Percentiles rank a stretch among this genome's conserved stretches.
Conservation (phyloP, 2,329 filamentous ascomycete species). For the Pseudogymnoascus destructans region DNA sequence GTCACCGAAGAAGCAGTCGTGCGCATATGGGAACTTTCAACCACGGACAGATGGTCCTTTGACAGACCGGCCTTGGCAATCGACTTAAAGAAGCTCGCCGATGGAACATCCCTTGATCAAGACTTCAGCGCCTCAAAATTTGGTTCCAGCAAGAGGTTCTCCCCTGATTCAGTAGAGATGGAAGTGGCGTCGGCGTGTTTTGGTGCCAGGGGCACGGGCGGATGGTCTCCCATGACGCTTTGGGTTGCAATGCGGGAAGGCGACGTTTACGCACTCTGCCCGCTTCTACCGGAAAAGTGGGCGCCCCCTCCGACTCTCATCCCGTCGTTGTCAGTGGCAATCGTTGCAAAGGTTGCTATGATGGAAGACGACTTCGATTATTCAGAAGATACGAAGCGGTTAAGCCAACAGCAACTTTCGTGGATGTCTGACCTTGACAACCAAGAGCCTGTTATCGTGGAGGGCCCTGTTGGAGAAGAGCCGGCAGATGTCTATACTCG, state of each 20-base stretch:
- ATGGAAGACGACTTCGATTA: constrained; percentile 46
- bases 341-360: constrained; percentile 58
- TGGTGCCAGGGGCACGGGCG: constrained; percentile 50
- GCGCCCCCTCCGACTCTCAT: constrained; percentile 62
- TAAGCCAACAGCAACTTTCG: constrained; percentile 51
- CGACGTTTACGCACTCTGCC: constrained; percentile 86
- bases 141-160: constrained; percentile 68
- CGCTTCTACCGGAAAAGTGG: constrained; percentile 79
- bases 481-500: constrained; percentile 42
- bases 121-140: constrained; percentile 68
- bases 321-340: constrained; percentile 68
- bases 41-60: constrained; percentile 76
- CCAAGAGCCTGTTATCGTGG: constrained; percentile 45
- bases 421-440: constrained; percentile 55
- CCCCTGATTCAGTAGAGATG: constrained; percentile 83
- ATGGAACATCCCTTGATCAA: constrained; percentile 68
- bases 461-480: constrained; percentile 36
- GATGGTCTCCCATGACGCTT: constrained; percentile 92
- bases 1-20: constrained; percentile 81
- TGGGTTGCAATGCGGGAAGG: constrained; percentile 95
- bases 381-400: constrained; percentile 38
- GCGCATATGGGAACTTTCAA: constrained; percentile 78
- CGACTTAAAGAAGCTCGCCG: constrained; percentile 77
- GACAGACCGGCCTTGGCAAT: constrained; percentile 71
- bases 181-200: constrained; percentile 86